phyloP scores from a whole-genome alignment of 2,329 filamentous ascomycete species.

The Helotiales sp. region DNA sequence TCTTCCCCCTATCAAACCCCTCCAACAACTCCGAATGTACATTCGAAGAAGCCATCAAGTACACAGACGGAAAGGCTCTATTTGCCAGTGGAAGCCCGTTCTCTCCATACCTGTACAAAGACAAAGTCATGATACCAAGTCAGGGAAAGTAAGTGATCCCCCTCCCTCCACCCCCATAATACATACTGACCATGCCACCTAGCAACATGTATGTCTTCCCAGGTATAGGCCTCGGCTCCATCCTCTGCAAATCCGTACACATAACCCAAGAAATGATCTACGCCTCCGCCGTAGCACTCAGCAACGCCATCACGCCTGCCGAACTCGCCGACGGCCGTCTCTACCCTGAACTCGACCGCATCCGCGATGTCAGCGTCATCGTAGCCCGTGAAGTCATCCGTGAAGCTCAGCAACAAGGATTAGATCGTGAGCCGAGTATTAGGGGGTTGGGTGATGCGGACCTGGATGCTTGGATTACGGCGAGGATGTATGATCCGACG shows the following conservation, averaged over 20 bases:
- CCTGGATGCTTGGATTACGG: constrained; percentile 68
- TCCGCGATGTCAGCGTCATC: constrained; percentile 75
- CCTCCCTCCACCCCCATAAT: not conserved
- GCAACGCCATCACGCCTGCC: constrained; percentile 72
- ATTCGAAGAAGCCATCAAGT: constrained; percentile 74
- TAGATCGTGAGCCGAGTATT: constrained; percentile 69
- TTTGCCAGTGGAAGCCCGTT: constrained; percentile 87
- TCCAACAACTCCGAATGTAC: constrained; percentile 82
- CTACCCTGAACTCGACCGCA: constrained; percentile 75
- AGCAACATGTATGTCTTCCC: constrained; percentile 90
- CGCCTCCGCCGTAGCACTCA: constrained; percentile 74
- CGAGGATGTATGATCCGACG: constrained; percentile 76
- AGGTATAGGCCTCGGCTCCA: constrained; percentile 79
- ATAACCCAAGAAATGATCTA: constrained; percentile 66
- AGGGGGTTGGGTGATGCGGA: constrained; percentile 49
- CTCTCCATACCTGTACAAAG: constrained; percentile 67
- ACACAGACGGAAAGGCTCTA: constrained; percentile 77
- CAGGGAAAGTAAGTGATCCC: constrained; percentile 50
- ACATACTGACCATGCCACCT: not conserved
- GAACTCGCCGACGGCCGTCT: constrained; percentile 61
- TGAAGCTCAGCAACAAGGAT: constrained; percentile 68
- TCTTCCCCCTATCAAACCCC: constrained; percentile 84
- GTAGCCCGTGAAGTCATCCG: constrained; percentile 78
- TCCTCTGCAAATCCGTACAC: constrained; percentile 70
- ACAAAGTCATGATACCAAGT: constrained; percentile 51